These are phyloP conservation scores for Aspergillus versicolor DNA, from an alignment of 2,329 filamentous ascomycete species.

Conservation along the genomic window DNA sequence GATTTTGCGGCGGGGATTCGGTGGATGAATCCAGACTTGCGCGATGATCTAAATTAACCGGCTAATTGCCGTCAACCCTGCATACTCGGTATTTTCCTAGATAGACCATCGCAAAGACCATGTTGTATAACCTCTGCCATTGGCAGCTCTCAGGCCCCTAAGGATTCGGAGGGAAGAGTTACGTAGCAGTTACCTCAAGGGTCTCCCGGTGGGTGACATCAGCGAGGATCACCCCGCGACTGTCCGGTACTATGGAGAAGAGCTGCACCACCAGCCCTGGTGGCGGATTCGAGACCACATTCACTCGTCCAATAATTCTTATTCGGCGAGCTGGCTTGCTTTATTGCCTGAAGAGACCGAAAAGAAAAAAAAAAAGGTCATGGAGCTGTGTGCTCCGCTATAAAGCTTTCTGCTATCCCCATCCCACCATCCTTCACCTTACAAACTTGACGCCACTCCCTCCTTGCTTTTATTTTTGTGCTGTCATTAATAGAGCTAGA, in stretches of 20 bases:
- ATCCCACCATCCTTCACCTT: neutral
- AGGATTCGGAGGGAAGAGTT: neutral
- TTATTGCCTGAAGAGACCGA: neutral
- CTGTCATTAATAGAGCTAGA: neutral
- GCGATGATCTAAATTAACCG: conserved; percentile 17
- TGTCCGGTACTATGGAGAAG: neutral
- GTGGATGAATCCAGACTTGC: neutral
- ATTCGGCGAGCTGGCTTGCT: neutral
- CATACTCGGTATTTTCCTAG: neutral
- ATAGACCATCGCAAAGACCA: neutral
- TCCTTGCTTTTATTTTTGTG: neutral
- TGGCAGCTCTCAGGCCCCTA: no score
- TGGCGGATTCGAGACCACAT: no score
- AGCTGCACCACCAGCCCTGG: neutral
- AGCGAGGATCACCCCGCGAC: conserved; percentile 6
- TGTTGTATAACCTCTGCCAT: no score
- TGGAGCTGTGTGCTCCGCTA: neutral
- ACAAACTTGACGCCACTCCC: neutral
- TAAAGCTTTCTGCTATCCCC: neutral
- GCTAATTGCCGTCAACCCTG: conserved; percentile 10
- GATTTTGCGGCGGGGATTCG: conserved; percentile 1
- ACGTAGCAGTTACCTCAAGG: conserved; percentile 5
- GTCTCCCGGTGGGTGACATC: conserved; percentile 2
- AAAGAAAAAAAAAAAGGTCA: neutral
- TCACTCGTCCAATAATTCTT: neutral